These are phyloP conservation scores for Kregervanrija delftensis DNA, from an alignment of 805 yeast genomes.

Conservation along the genomic window DNA sequence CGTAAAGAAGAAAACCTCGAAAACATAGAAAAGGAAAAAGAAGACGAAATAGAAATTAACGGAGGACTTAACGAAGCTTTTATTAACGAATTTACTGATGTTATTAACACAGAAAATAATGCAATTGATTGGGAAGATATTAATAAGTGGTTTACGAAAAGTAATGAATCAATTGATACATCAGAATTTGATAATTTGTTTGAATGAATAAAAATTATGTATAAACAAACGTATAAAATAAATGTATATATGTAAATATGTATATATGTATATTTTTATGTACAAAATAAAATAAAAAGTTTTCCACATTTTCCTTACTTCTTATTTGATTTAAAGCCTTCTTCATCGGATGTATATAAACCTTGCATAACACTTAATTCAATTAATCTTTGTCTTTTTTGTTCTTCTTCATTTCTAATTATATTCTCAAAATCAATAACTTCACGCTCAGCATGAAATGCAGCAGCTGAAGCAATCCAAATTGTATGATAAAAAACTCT, in stretches of 20 bases:
- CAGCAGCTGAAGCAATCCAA: constrained; percentile 30
- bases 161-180: neutral
- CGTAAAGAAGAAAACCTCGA: too few relatives aligned
- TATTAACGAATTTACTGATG: neutral
- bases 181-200: neutral
- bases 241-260: neutral
- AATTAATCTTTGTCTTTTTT: constrained; percentile 25
- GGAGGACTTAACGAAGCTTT: too few relatives aligned
- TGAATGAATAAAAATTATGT: neutral
- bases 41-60: too few relatives aligned
- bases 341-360: constrained; percentile 25
- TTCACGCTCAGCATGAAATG: constrained; percentile 29
- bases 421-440: constrained; percentile 28
- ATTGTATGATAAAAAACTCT: constrained; percentile 32
- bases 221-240: neutral
- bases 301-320: neutral
- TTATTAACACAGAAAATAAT: neutral
- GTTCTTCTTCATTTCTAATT: constrained; percentile 26
- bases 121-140: constrained; percentile 5
- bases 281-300: neutral
- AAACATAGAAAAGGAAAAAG: too few relatives aligned
- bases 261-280: neutral
- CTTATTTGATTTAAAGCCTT: constrained; percentile 11
- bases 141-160: constrained; percentile 1
- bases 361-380: constrained; percentile 29